phyloP scores from a whole-genome alignment of 495 filamentous ascomycete genomes.

The Xylaria nigripes region DNA sequence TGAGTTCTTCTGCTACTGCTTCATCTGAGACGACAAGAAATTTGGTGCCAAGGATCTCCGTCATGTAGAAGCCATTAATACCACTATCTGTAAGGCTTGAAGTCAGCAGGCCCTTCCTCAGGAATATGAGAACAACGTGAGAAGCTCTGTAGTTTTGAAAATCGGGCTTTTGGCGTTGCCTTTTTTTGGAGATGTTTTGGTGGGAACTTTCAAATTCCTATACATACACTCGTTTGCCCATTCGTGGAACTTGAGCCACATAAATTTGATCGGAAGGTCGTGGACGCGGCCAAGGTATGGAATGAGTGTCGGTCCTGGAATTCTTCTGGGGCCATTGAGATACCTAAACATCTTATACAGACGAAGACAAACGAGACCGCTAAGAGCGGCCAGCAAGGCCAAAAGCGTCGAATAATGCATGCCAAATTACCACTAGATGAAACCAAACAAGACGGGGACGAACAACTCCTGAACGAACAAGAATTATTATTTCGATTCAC shows the following conservation, averaged over 20 bases:
- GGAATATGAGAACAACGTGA: neutral
- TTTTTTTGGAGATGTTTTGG: neutral
- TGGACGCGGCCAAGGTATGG: conserved; percentile 40
- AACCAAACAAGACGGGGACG: neutral
- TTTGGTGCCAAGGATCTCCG: conserved; percentile 38
- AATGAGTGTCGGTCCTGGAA: conserved; percentile 31
- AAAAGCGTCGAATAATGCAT: conserved; percentile 14
- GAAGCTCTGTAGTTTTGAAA: neutral
- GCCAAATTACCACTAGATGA: neutral
- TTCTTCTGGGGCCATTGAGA: conserved; percentile 26
- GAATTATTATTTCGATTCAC: neutral
- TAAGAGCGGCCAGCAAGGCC: conserved; percentile 17
- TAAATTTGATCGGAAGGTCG: conserved; percentile 39
- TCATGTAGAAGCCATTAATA: conserved; percentile 36
- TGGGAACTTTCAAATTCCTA: neutral
- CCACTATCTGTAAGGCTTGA: conserved; percentile 23
- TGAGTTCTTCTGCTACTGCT: conserved; percentile 43
- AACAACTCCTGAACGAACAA: neutral
- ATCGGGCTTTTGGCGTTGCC: neutral
- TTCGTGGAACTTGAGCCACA: conserved; percentile 46
- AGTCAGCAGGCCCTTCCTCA: neutral
- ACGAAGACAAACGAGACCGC: conserved; percentile 20
- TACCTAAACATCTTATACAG: conserved; percentile 24
- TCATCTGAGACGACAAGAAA: conserved; percentile 46
- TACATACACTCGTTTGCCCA: conserved; percentile 35